Base-by-base conservation (phyloP, 148 eudicot species). In the Vaccinium darrowii region DNA sequence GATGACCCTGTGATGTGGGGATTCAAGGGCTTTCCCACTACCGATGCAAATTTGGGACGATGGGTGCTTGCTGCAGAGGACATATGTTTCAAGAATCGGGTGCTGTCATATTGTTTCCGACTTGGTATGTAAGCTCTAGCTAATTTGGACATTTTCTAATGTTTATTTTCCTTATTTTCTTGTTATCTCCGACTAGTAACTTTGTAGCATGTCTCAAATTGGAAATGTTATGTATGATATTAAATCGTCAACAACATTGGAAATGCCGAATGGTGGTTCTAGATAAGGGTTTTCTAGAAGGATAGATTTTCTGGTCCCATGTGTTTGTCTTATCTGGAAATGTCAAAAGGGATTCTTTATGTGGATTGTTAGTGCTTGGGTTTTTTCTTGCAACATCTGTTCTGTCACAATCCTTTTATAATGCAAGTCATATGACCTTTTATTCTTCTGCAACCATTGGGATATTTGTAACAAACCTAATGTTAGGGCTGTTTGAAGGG, bases 1-100 rank as follows among this genome's bases (percentile, higher is more conserved):
- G 99, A 97, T 90, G 99, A 97, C 86, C 99, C 99, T 76, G 90
- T 94, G 30, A 92, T 97, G 93, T 95, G 99, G 99, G 98, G 96
- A 79, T 90, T 94, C 84, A 95, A 91, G 90, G 98, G 94, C 57
- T 97, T 97, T 52, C 99, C 99, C 39, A 84, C 84, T 36, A 85
- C 87, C 72, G 92, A 97, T 89, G 90, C 93, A 25, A 87, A 87
- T 43, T 84, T 97, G 84, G 96, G 89, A 23, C 89, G 99, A 84
- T 97, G 98, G 99, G 98, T 91, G 78, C 93, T 97, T 72, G 90
- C 99, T 84, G 98, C 99, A 54, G 98, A 97, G 81, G 98, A 97
- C 83, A 97, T 97, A 83, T 97, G 99, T 92, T 97, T 97, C 90
- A 97, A 88, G 87, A 95, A 94, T 84, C 85, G 84, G 81, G 87